phyloP scores from a whole-genome alignment of 2,329 filamentous ascomycete species.

The Macrophomina tecta region DNA sequence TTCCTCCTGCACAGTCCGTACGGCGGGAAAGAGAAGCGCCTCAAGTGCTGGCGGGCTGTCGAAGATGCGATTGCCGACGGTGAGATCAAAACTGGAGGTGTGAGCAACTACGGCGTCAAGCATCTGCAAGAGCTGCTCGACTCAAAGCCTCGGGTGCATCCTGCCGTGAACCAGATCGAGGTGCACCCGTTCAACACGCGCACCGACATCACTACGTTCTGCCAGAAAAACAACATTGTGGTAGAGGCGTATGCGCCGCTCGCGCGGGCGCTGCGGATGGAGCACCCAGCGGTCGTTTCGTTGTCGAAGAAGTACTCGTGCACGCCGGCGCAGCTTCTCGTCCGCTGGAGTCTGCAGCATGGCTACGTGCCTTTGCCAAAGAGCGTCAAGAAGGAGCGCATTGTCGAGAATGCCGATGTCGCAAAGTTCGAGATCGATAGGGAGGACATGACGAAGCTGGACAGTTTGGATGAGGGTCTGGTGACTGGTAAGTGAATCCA shows the following conservation, averaged over 20 bases:
- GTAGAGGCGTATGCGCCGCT: conserved; percentile 83
- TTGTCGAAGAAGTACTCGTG: conserved; percentile 72
- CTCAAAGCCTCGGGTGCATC: conserved; percentile 65
- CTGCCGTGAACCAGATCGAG: conserved; percentile 75
- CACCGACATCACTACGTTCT: conserved; percentile 68
- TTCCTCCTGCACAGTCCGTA: conserved; percentile 83
- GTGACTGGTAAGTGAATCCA: conserved; percentile 67
- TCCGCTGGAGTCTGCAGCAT: conserved; percentile 80
- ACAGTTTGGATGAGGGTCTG: conserved; percentile 72
- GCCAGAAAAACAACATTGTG: conserved; percentile 69
- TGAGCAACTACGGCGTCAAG: conserved; percentile 78
- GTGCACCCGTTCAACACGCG: conserved; percentile 84
- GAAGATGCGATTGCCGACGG: conserved; percentile 77
- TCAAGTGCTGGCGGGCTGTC: conserved; percentile 77
- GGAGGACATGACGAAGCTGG: conserved; percentile 68
- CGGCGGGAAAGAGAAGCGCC: conserved; percentile 69
- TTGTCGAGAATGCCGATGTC: conserved; percentile 69
- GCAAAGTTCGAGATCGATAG: conserved; percentile 65
- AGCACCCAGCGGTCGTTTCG: conserved; percentile 65
- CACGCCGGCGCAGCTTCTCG: conserved; percentile 74
- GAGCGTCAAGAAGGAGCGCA: conserved; percentile 67
- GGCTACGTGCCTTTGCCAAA: conserved; percentile 76
- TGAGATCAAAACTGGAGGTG: conserved; percentile 73
- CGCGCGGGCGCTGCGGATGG: conserved; percentile 72
- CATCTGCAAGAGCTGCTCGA: conserved; percentile 75